phyloP scores from a whole-genome alignment of 2,329 filamentous ascomycete species.

The Exophiala oligosperma region DNA sequence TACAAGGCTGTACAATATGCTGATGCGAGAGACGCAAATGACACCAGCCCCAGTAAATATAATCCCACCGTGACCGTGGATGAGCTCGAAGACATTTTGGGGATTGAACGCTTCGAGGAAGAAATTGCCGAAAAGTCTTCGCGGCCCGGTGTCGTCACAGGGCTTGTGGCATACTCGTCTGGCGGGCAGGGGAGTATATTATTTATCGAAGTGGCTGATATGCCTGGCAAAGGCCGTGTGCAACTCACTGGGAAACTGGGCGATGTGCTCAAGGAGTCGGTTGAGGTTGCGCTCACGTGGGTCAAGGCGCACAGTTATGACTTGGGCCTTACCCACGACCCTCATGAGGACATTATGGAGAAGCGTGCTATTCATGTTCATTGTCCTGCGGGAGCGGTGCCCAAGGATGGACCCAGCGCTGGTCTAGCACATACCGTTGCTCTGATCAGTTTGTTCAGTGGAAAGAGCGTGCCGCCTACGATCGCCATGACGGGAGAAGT shows the following conservation, averaged over 20 bases:
- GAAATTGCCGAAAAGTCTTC: conserved; percentile 84
- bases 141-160: conserved; percentile 90
- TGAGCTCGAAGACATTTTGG: conserved; percentile 87
- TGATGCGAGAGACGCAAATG: conserved; percentile 72
- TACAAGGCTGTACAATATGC: conserved; percentile 94
- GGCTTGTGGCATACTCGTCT: conserved; percentile 89
- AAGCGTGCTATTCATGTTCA: conserved; percentile 92
- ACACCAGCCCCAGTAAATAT: conserved; percentile 57
- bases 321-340: conserved; percentile 77
- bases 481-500: conserved; percentile 90
- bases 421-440: conserved; percentile 94
- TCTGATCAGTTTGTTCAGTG: conserved; percentile 84
- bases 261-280: conserved; percentile 94
- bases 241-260: conserved; percentile 96
- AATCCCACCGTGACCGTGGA: conserved; percentile 70
- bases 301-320: conserved; percentile 95
- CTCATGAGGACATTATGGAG: conserved; percentile 92
- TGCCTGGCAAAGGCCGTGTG: conserved; percentile 88
- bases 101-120: conserved; percentile 90
- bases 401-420: conserved; percentile 82
- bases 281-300: conserved; percentile 95
- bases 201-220: conserved; percentile 97
- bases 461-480: conserved; percentile 81
- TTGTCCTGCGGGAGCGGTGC: conserved; percentile 90
- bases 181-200: conserved; percentile 94